Conservation (phyloP, 768 basidiomycete species). For the Phaffia tasmanica region DNA sequence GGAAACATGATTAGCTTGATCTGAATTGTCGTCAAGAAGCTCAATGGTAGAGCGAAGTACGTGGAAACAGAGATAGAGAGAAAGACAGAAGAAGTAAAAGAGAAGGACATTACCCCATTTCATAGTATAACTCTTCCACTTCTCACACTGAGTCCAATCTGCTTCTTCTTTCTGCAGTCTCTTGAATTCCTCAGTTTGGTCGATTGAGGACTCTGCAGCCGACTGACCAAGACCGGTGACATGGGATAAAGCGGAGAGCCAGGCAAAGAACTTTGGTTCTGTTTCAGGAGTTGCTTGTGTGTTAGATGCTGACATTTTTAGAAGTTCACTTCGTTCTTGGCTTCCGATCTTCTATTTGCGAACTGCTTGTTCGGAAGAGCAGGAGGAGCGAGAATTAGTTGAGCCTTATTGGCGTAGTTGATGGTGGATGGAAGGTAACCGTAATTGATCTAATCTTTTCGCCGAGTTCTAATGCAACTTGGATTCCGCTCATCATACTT, state of each 20-base stretch:
- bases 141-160: conserved; percentile 13
- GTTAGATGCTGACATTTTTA: background rate
- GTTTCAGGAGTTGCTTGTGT: conserved; percentile 2
- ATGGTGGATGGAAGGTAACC: too few species aligned
- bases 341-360: too few species aligned
- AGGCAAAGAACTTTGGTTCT: conserved; percentile 7
- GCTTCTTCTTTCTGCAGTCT: conserved; percentile 7
- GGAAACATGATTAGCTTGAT: background rate
- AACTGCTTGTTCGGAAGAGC: too few species aligned
- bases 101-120: background rate
- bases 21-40: too few species aligned
- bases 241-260: conserved; percentile 11
- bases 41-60: too few species aligned
- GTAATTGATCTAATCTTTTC: too few species aligned
- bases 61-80: too few species aligned
- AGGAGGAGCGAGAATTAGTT: too few species aligned
- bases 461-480: too few species aligned
- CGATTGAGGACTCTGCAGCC: background rate
- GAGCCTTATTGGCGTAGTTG: too few species aligned
- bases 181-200: background rate
- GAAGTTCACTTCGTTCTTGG: too few species aligned
- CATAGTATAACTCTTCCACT: conserved; percentile 8
- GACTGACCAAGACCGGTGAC: conserved; percentile 10
- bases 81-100: background rate
- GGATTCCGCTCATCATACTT: too few species aligned